A percentile compares a stretch with the other conserved stretches of the same genome.
Conservation (phyloP, 225 moss, liverwort and hornwort species). For the Polytrichum commune region DNA sequence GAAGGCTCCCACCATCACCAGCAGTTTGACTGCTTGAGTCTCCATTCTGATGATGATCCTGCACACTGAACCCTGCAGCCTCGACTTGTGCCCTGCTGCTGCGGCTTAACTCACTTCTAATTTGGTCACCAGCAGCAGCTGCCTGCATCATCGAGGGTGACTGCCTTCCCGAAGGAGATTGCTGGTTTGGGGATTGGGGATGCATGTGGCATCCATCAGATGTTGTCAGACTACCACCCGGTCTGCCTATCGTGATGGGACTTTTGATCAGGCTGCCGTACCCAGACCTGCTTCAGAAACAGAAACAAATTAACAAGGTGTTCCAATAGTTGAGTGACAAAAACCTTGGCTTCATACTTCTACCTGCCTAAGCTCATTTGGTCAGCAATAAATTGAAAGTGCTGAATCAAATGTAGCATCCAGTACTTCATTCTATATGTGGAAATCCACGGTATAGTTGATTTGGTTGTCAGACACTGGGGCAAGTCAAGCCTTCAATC, state of each 20-base stretch:
- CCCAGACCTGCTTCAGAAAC: slow-evolving; percentile 22
- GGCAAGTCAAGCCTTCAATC: no score
- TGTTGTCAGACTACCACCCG: slow-evolving; percentile 19
- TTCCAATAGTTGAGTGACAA: neutral
- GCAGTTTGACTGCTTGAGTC: slow-evolving; percentile 18
- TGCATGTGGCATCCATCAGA: slow-evolving; percentile 31
- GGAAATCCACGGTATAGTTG: no score
- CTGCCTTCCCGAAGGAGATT: slow-evolving; percentile 29
- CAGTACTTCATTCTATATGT: no score
- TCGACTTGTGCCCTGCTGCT: neutral
- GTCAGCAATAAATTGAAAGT: no score
- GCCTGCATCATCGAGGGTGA: slow-evolving; percentile 28
- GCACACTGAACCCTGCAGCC: slow-evolving; percentile 12
- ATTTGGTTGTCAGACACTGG: no score
- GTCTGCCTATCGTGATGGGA: slow-evolving; percentile 21
- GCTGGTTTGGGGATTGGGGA: slow-evolving; percentile 43
- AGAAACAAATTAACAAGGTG: neutral
- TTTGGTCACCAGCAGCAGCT: slow-evolving; percentile 4
- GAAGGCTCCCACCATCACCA: slow-evolving; percentile 12
- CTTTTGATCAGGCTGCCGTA: slow-evolving; percentile 26
- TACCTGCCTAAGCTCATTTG: no score
- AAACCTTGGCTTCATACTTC: neutral
- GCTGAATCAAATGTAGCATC: no score
- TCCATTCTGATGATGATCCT: slow-evolving; percentile 14
- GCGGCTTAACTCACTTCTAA: slow-evolving; percentile 23